Evolutionary conservation across 371 early-diverging fungal genomes (phyloP).

Genomic region (Nematocida minor): DNA sequence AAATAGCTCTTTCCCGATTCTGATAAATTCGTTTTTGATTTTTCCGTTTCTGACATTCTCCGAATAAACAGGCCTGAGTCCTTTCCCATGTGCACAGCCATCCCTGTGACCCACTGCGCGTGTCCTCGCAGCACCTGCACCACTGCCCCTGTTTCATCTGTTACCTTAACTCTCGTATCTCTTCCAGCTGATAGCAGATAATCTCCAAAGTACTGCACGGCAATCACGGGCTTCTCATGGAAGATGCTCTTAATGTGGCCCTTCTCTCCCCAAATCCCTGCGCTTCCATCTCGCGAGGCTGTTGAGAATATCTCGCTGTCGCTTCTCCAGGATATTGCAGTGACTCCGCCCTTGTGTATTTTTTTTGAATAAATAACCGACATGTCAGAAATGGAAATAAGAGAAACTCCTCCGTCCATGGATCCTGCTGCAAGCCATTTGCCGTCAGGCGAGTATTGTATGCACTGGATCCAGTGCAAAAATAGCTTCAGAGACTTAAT

Average conservation of each 20-base stretch:
- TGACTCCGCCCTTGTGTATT: constrained; percentile 79
- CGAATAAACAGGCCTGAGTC: constrained; percentile 1
- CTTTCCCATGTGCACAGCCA: constrained; percentile 27
- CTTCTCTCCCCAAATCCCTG: constrained; percentile 78
- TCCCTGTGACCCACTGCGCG: constrained; percentile 15
- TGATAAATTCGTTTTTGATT: too few relatives aligned
- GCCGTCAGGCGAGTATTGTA: constrained; percentile 69
- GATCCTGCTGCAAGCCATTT: constrained; percentile 76
- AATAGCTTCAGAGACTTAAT: constrained; percentile 69
- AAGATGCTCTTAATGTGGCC: constrained; percentile 45
- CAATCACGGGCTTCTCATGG: constrained; percentile 47
- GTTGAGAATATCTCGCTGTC: constrained; percentile 71
- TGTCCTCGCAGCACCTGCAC: constrained; percentile 31
- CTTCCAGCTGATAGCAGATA: constrained; percentile 44
- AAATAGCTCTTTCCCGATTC: constrained; percentile 42
- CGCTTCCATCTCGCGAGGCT: constrained; percentile 83
- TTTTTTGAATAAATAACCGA: constrained; percentile 69
- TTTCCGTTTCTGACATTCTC: not conserved
- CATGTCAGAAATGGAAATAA: constrained; percentile 65
- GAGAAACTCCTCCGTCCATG: constrained; percentile 77
- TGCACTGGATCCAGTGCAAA: constrained; percentile 76
- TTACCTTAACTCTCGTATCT: constrained; percentile 34
- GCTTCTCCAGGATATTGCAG: constrained; percentile 73
- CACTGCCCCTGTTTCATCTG: not conserved
- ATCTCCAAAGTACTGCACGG: constrained; percentile 39